Conservation (phyloP, 176 grass and related monocot genomes). For the Carex cristatella region DNA sequence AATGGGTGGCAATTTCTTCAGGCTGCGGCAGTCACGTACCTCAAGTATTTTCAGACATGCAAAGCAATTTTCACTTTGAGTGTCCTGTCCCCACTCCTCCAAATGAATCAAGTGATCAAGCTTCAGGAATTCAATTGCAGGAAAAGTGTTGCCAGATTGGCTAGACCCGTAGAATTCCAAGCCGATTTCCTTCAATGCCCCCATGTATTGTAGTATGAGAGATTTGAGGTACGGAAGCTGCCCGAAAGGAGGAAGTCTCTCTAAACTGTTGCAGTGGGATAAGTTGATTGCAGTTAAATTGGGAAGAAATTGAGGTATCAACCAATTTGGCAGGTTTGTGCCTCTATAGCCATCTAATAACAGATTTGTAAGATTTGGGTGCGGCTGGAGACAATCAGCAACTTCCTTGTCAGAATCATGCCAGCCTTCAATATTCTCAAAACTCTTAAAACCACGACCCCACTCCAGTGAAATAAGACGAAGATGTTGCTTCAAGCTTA, state of each 20-base stretch:
- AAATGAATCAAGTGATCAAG: neutral
- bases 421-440: neutral
- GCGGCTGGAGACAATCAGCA: constrained; percentile 25
- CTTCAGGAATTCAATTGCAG: neutral
- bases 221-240: neutral
- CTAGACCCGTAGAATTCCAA: neutral
- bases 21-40: neutral
- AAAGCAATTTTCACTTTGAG: constrained; percentile 4
- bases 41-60: neutral
- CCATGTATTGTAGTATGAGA: neutral
- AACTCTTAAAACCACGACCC: neutral
- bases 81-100: constrained; percentile 12
- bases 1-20: constrained; percentile 14
- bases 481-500: too few relatives aligned
- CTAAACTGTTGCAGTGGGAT: neutral
- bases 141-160: neutral
- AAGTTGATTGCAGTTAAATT: constrained; percentile 10
- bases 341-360: constrained; percentile 3
- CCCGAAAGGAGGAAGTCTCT: constrained; percentile 15
- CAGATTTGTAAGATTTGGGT: neutral
- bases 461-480: constrained; percentile 2
- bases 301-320: constrained; percentile 9
- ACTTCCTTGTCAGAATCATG: neutral
- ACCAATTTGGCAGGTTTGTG: constrained; percentile 6
- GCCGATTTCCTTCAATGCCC: neutral